Conservation (phyloP, 2,329 filamentous ascomycete genomes). For the Colletotrichum tabaci region DNA sequence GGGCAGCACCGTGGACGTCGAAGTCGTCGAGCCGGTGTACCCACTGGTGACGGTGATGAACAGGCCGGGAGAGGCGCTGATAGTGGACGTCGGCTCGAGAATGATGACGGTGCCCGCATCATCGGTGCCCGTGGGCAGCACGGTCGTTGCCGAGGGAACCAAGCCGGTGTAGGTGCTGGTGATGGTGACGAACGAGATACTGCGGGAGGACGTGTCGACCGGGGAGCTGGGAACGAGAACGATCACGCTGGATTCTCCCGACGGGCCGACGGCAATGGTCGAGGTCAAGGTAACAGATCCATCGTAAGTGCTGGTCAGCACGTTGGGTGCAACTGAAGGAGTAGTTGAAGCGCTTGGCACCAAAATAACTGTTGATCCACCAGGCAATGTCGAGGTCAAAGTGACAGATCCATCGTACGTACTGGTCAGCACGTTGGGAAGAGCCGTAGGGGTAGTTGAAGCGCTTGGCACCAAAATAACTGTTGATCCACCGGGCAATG, state of each 20-base stretch:
- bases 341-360: background rate
- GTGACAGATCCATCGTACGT: slow-evolving; percentile 14
- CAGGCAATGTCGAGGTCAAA: background rate
- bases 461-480: background rate
- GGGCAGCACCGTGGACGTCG: slow-evolving; percentile 23
- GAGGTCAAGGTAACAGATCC: slow-evolving; percentile 18
- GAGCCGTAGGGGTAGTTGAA: no score
- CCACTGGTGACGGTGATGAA: slow-evolving; percentile 18
- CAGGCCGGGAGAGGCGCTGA: background rate
- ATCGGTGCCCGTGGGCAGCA: slow-evolving; percentile 10
- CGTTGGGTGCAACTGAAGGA: background rate
- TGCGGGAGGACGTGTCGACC: background rate
- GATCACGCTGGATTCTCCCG: background rate
- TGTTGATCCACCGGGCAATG: background rate
- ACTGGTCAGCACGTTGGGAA: background rate
- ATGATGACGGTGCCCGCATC: slow-evolving; percentile 15
- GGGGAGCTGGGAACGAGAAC: slow-evolving; percentile 5
- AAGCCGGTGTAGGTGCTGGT: slow-evolving; percentile 21
- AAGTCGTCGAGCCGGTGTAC: slow-evolving; percentile 2
- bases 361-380: no score
- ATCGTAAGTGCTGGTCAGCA: slow-evolving; percentile 25
- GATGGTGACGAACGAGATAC: slow-evolving; percentile 28
- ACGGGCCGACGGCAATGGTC: slow-evolving; percentile 18
- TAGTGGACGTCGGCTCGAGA: slow-evolving; percentile 13
- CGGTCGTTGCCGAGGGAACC: slow-evolving; percentile 17